Conservation (phyloP, 257 asterid species). For the Salvia miltiorrhiza region DNA sequence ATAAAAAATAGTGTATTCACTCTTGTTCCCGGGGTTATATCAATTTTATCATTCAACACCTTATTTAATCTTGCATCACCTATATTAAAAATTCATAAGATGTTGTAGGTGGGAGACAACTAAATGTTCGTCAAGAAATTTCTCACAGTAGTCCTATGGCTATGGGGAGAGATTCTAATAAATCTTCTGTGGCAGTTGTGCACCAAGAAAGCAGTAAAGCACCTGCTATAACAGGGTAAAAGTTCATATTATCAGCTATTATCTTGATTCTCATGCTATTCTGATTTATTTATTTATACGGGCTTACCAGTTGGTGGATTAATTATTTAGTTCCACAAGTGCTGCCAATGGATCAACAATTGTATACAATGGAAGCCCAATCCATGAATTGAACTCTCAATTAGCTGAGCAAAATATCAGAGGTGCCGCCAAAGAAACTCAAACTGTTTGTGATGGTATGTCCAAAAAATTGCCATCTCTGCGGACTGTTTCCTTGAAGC, state of each 20-base stretch:
- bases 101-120: conserved; percentile 33
- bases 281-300: not conserved
- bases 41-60: too few relatives aligned
- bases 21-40: too few relatives aligned
- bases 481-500: conserved; percentile 19
- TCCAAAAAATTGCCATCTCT: conserved; percentile 26
- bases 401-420: conserved; percentile 5
- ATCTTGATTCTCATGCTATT: too few relatives aligned
- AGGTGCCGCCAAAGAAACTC: conserved; percentile 10
- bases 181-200: conserved; percentile 22
- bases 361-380: conserved; percentile 24
- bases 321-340: conserved; percentile 23
- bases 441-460: conserved; percentile 15
- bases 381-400: conserved; percentile 18
- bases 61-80: too few relatives aligned
- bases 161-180: conserved; percentile 28
- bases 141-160: too few relatives aligned
- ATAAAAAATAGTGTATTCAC: too few relatives aligned
- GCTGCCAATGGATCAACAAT: too few relatives aligned
- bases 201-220: conserved; percentile 23
- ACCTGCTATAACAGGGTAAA: too few relatives aligned
- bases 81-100: conserved; percentile 21
- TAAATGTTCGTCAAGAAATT: conserved; percentile 9
- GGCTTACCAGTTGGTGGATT: conserved; percentile 19
- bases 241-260: too few relatives aligned